Conservation (phyloP, 140 eudicot genomes). For the Flaveria floridana region DNA sequence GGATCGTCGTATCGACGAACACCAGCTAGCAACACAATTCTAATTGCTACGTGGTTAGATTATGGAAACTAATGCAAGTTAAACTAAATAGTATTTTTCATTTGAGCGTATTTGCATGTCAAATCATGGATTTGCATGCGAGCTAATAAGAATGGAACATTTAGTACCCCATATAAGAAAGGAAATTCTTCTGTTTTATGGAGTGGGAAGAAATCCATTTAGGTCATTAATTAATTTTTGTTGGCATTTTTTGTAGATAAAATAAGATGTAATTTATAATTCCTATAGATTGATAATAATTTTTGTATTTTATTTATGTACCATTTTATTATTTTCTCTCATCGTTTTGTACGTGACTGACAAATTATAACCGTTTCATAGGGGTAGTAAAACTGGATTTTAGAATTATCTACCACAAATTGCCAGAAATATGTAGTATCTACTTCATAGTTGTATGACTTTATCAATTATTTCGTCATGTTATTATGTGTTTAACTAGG, state of each 20-base stretch:
- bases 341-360: not conserved
- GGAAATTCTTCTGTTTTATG: slow-evolving; percentile 15
- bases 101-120: slow-evolving; percentile 31
- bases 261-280: slow-evolving; percentile 32
- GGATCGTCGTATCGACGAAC: not conserved
- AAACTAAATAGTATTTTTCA: slow-evolving; percentile 20
- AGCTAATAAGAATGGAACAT: slow-evolving; percentile 35
- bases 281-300: slow-evolving; percentile 26
- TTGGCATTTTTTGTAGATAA: slow-evolving; percentile 42
- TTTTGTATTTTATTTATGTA: slow-evolving; percentile 7
- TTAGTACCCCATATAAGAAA: slow-evolving; percentile 35
- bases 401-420: not conserved
- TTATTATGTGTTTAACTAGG: no score
- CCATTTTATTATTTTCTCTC: not conserved
- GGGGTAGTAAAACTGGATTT: not conserved
- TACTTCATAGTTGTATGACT: no score
- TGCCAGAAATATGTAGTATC: no score
- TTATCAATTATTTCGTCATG: no score
- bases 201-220: slow-evolving; percentile 38
- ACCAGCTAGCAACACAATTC: not conserved
- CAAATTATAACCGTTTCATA: not conserved
- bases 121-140: slow-evolving; percentile 29
- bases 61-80: slow-evolving; percentile 31
- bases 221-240: slow-evolving; percentile 10
- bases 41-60: not conserved